These are phyloP conservation scores for Leishmania major DNA, from an alignment of 208 protist species.

Conservation along the genomic window DNA sequence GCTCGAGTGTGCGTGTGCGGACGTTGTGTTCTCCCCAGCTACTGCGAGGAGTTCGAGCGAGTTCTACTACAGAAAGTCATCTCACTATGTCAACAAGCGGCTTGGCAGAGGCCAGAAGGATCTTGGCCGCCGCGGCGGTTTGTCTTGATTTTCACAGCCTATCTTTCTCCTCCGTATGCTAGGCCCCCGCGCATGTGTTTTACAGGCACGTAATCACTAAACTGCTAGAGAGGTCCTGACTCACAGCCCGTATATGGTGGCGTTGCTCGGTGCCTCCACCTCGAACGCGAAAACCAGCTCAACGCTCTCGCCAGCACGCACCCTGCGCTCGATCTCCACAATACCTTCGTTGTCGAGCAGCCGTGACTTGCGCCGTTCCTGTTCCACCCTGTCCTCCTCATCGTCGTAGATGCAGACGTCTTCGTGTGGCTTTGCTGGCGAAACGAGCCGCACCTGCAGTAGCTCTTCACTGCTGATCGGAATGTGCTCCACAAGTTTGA, in stretches of 20 bases:
- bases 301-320: slow-evolving; percentile 20
- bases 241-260: slow-evolving; percentile 30
- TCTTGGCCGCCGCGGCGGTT: not conserved
- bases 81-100: not conserved
- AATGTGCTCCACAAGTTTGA: slow-evolving; percentile 35
- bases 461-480: slow-evolving; percentile 34
- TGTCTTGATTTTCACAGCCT: not conserved
- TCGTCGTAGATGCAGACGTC: slow-evolving; percentile 35
- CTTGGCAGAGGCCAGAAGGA: not conserved
- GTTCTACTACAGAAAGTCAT: not conserved
- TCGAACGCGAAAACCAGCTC: slow-evolving; percentile 31
- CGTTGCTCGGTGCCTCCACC: slow-evolving; percentile 27
- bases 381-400: slow-evolving; percentile 21
- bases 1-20: not conserved
- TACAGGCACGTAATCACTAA: not conserved
- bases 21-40: not conserved
- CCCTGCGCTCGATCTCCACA: slow-evolving; percentile 31
- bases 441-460: slow-evolving; percentile 31
- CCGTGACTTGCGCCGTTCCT: slow-evolving; percentile 26
- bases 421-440: slow-evolving; percentile 22
- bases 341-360: slow-evolving; percentile 27
- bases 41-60: not conserved
- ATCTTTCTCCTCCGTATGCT: not conserved
- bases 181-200: not conserved
- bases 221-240: not conserved